Evolutionary conservation across 352 stramenopile species (phyloP).

Genomic region (Pythium myriotylum): DNA sequence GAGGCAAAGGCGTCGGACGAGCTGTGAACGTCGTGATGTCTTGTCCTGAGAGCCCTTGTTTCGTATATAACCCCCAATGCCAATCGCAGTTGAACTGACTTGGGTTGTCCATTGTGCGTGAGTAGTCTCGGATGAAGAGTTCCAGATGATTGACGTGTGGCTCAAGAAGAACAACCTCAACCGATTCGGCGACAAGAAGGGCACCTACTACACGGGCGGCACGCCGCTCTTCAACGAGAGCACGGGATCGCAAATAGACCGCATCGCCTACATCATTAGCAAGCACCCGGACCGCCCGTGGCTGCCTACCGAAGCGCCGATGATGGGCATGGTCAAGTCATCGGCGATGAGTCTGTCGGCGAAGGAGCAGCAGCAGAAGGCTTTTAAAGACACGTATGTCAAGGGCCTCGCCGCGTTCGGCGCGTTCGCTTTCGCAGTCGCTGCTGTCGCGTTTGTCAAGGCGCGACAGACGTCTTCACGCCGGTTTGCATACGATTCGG

Average conservation of each 20-base stretch:
- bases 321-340: constrained; percentile 25
- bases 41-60: neutral
- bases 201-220: constrained; percentile 67
- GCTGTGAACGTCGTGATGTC: constrained; percentile 8
- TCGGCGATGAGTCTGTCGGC: constrained; percentile 19
- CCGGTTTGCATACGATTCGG: constrained; percentile 59
- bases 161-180: constrained; percentile 60
- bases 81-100: neutral
- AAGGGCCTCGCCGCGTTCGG: constrained; percentile 20
- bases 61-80: too few species aligned
- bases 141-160: constrained; percentile 55
- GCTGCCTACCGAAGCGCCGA: constrained; percentile 28
- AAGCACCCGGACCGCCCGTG: constrained; percentile 63
- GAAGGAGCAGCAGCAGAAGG: constrained; percentile 12
- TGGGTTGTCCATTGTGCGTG: constrained; percentile 8
- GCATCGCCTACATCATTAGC: constrained; percentile 70
- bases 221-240: constrained; percentile 81
- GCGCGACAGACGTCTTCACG: constrained; percentile 28
- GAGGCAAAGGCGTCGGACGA: constrained; percentile 11
- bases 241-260: constrained; percentile 53
- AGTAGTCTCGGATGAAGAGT: constrained; percentile 50
- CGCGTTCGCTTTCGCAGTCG: constrained; percentile 40
- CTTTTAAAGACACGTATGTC: constrained; percentile 21
- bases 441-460: constrained; percentile 39
- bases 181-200: constrained; percentile 56